phyloP scores from a whole-genome alignment of 208 protist genomes.

The Wallacemonas sp. region DNA sequence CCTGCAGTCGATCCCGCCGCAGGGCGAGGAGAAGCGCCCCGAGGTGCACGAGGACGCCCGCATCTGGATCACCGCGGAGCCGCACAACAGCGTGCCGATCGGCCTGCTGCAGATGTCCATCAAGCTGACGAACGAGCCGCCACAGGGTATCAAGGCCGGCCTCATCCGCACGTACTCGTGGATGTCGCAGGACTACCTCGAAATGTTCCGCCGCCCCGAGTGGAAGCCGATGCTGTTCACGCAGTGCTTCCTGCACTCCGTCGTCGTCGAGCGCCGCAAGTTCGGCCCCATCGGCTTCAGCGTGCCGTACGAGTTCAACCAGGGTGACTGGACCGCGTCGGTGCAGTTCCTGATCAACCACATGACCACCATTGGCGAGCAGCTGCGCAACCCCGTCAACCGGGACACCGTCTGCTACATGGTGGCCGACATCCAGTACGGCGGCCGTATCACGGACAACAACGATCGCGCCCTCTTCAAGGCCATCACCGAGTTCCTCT shows the following conservation, averaged over 20 bases:
- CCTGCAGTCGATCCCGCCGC: conserved; percentile 68
- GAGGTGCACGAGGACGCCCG: conserved; percentile 94
- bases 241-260: conserved; percentile 97
- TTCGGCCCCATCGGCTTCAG: conserved; percentile 99
- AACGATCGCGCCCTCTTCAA: conserved; percentile 98
- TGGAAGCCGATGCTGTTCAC: conserved; percentile 97
- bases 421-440: conserved; percentile 99
- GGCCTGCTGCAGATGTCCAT: conserved; percentile 97
- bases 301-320: conserved; percentile 99
- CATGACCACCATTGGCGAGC: conserved; percentile 96
- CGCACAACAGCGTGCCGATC: conserved; percentile 93
- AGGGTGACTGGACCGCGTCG: conserved; percentile 96
- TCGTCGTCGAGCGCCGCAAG: conserved; percentile 97
- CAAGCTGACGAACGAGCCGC: conserved; percentile 98
- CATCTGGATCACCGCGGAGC: conserved; percentile 97
- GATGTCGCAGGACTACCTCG: conserved; percentile 96
- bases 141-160: conserved; percentile 96
- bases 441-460: conserved; percentile 98
- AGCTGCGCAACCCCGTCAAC: conserved; percentile 91
- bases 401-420: conserved; percentile 97
- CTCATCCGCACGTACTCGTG: conserved; percentile 96
- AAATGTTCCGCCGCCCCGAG: conserved; percentile 94
- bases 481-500: conserved; percentile 96
- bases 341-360: conserved; percentile 98
- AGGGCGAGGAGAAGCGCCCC: conserved; percentile 72